A percentile compares a stretch with the other conserved stretches of the same genome.
Evolutionary conservation across 2,329 filamentous ascomycete species (phyloP).

Genomic region (Diaporthe ampelina): DNA sequence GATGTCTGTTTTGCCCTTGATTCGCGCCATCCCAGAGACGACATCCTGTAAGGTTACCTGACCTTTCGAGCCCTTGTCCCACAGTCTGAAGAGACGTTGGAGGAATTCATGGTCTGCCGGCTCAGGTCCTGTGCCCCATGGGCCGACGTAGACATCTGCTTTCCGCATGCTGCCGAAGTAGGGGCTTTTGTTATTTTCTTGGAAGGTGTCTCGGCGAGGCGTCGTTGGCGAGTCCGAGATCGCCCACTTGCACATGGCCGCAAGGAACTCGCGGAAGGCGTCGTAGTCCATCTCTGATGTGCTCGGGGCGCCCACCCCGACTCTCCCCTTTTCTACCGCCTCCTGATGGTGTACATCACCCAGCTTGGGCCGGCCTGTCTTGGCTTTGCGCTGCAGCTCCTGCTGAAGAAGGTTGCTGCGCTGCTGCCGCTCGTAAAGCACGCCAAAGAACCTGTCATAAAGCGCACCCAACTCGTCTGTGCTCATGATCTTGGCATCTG

Average conservation of each 20-base stretch:
- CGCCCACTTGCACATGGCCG: conserved; percentile 92
- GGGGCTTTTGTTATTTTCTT: conserved; percentile 68
- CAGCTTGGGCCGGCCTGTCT: conserved; percentile 65
- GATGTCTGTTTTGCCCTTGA: conserved; percentile 95
- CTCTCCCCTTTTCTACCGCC: conserved; percentile 83
- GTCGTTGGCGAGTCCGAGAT: conserved; percentile 85
- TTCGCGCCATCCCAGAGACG: conserved; percentile 88
- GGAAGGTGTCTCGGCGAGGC: conserved; percentile 61
- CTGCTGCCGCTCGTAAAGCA: conserved; percentile 93
- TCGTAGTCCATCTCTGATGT: conserved; percentile 98
- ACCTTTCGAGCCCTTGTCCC: conserved; percentile 85
- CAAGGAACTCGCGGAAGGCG: conserved; percentile 93
- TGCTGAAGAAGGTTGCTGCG: conserved; percentile 83
- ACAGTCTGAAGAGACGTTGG: conserved; percentile 86
- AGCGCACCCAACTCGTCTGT: conserved; percentile 88
- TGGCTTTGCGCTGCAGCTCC: conserved; percentile 76
- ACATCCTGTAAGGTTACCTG: conserved; percentile 91
- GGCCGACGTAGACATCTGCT: conserved; percentile 58
- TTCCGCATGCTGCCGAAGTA: conserved; percentile 72
- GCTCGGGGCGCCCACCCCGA: conserved; percentile 85
- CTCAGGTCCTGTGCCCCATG: conserved; percentile 70
- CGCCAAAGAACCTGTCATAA: conserved; percentile 94
- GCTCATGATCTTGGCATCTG: conserved; percentile 92
- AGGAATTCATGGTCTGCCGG: conserved; percentile 97
- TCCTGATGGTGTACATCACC: conserved; percentile 56